Conservation (phyloP, 257 asterid species). For the Solanum pinnatisectum region DNA sequence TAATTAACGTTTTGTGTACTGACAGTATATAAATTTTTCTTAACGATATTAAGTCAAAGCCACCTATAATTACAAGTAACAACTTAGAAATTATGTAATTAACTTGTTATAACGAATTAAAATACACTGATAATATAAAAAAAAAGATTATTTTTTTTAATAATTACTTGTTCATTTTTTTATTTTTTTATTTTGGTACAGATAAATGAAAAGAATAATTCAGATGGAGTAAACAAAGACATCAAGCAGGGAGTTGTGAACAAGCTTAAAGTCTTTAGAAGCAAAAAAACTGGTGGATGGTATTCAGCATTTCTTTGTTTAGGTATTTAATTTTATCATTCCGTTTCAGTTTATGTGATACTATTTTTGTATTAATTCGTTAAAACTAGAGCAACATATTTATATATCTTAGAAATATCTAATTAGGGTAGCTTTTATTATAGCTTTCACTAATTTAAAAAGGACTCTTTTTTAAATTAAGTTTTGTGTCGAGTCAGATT, state of each 20-base stretch:
- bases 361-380: background rate
- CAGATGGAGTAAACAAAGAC: background rate
- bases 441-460: no score
- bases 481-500: no score
- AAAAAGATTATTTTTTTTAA: background rate
- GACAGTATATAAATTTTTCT: background rate
- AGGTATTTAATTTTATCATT: slow-evolving; percentile 23
- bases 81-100: background rate
- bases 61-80: background rate
- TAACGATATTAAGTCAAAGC: background rate
- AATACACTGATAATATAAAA: background rate
- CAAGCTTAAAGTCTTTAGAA: background rate
- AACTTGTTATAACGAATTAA: background rate
- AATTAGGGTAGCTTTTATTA: background rate
- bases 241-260: background rate
- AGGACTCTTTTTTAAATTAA: no score
- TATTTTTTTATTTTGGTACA: background rate
- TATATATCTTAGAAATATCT: background rate
- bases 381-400: background rate
- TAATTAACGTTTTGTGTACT: background rate
- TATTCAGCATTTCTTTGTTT: slow-evolving; percentile 41
- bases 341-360: background rate
- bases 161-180: background rate
- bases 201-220: background rate
- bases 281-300: slow-evolving; percentile 48